Conservation (phyloP, 768 basidiomycete species). For the Lentinula sp. region DNA sequence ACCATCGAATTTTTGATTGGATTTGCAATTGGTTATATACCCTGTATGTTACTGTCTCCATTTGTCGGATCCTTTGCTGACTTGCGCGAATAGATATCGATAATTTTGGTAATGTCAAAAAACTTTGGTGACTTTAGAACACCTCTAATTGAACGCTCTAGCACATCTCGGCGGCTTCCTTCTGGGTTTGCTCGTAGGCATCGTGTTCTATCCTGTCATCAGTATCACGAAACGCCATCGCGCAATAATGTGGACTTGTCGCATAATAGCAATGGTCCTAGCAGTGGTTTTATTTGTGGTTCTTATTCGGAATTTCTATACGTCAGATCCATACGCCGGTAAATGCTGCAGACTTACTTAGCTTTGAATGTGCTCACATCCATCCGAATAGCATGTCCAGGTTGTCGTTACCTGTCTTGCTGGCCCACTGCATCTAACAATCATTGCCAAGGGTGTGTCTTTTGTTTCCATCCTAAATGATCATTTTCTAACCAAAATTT, state of each 20-base stretch:
- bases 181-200: slow-evolving; percentile 78
- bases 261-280: slow-evolving; percentile 68
- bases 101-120: slow-evolving; percentile 63
- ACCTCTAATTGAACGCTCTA: neutral
- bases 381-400: slow-evolving; percentile 57
- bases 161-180: slow-evolving; percentile 79
- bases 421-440: slow-evolving; percentile 73
- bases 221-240: slow-evolving; percentile 72
- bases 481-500: neutral
- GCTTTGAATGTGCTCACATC: slow-evolving; percentile 1
- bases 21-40: slow-evolving; percentile 77
- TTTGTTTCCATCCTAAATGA: neutral
- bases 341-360: slow-evolving; percentile 17
- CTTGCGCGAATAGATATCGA: slow-evolving; percentile 57
- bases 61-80: neutral
- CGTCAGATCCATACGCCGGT: slow-evolving; percentile 79
- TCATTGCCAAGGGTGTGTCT: slow-evolving; percentile 52
- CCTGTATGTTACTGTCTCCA: slow-evolving; percentile 42
- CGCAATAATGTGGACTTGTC: slow-evolving; percentile 64
- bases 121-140: neutral
- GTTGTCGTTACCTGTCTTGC: slow-evolving; percentile 88
- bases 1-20: slow-evolving; percentile 83
- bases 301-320: slow-evolving; percentile 86
- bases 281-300: slow-evolving; percentile 78
- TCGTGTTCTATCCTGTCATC: slow-evolving; percentile 85